Evolutionary conservation across 2,329 filamentous ascomycete genomes (phyloP).

Genomic region (Pyricularia sp.): DNA sequence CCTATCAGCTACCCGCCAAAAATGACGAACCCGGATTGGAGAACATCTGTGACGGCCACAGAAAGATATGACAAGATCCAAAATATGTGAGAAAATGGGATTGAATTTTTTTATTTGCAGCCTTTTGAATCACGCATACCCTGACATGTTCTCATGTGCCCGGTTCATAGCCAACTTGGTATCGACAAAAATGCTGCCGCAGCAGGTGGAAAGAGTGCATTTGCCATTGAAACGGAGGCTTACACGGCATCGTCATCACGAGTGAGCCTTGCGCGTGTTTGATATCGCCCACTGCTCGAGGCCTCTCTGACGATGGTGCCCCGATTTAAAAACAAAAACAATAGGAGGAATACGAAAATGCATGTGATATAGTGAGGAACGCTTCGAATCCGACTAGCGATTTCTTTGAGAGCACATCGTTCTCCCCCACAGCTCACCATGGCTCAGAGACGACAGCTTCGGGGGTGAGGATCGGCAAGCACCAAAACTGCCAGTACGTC

Average conservation of each 20-base stretch:
- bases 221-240: constrained; percentile 55
- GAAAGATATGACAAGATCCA: constrained; percentile 56
- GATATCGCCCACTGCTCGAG: constrained; percentile 3
- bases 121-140: background rate
- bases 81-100: constrained; percentile 39
- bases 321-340: background rate
- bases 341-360: constrained; percentile 50
- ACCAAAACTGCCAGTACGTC: constrained; percentile 43
- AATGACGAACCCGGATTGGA: constrained; percentile 31
- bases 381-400: background rate
- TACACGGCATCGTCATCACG: constrained; percentile 47
- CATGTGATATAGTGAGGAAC: constrained; percentile 20
- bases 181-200: constrained; percentile 10
- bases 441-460: constrained; percentile 5
- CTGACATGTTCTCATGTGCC: background rate
- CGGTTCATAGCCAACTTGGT: constrained; percentile 6
- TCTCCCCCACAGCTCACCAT: background rate
- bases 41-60: constrained; percentile 40
- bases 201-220: constrained; percentile 35
- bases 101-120: background rate
- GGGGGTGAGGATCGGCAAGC: constrained; percentile 42
- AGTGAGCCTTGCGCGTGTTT: constrained; percentile 32
- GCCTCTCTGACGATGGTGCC: background rate
- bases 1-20: background rate
- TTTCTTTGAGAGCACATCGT: too few relatives aligned